A percentile compares a stretch with the other conserved stretches of the same genome.
Conservation (phyloP, 192 early-diverging fungal genomes). For the Cetraspora pellucida region DNA sequence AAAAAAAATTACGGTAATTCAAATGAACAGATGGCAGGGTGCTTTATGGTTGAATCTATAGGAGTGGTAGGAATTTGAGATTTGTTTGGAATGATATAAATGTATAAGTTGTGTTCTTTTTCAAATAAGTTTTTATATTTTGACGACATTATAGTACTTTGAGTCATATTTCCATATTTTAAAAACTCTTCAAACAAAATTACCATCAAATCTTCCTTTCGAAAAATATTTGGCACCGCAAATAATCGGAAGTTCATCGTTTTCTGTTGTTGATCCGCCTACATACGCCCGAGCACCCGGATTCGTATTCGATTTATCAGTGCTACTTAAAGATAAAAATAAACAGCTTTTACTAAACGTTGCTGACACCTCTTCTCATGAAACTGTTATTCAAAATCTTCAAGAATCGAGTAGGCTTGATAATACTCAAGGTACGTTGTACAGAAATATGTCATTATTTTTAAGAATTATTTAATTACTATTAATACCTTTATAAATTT, state of each 20-base stretch:
- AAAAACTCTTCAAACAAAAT: conserved; percentile 39
- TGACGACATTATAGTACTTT: conserved; percentile 4
- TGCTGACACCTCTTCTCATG: background rate
- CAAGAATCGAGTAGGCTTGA: background rate
- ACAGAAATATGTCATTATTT: background rate
- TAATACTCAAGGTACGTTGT: background rate
- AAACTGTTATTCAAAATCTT: background rate
- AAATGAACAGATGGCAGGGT: background rate
- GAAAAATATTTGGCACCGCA: conserved; percentile 41
- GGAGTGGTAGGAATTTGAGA: conserved; percentile 30
- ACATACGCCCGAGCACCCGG: conserved; percentile 24
- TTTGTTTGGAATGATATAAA: no score
- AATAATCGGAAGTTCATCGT: background rate
- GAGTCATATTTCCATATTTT: conserved; percentile 43
- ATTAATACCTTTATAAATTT: background rate
- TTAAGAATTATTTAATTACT: background rate
- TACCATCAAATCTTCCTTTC: conserved; percentile 43
- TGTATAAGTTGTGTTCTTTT: no score
- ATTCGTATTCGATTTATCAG: background rate
- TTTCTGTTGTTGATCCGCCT: background rate
- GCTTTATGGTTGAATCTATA: conserved; percentile 46
- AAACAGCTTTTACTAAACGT: background rate
- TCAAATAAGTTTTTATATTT: no score
- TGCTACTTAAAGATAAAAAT: background rate
- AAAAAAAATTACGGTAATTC: background rate